phyloP scores from a whole-genome alignment of 768 basidiomycete species.

The Lentinula boryana region DNA sequence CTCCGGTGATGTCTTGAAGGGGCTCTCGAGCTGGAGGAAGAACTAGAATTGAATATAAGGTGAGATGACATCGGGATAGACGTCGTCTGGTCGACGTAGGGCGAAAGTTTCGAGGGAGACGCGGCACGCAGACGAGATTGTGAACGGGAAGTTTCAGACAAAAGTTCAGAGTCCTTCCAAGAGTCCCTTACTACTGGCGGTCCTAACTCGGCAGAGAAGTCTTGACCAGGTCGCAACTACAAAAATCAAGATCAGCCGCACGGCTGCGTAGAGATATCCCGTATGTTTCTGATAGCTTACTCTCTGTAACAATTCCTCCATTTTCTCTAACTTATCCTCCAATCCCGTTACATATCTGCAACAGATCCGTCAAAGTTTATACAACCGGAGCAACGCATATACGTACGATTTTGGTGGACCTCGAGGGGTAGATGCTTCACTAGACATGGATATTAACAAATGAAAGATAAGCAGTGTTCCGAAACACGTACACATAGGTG shows the following conservation, averaged over 20 bases:
- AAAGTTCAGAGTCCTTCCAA: slow-evolving; percentile 37
- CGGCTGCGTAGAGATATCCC: no score
- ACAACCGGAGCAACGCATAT: background rate
- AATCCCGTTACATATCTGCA: slow-evolving; percentile 50
- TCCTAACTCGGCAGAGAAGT: slow-evolving; percentile 60
- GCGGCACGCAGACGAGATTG: slow-evolving; percentile 13
- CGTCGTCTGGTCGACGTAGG: background rate
- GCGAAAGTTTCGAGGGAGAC: slow-evolving; percentile 9
- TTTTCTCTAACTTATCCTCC: slow-evolving; percentile 52
- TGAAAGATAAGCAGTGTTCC: background rate
- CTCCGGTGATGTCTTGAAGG: background rate
- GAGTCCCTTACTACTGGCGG: slow-evolving; percentile 57
- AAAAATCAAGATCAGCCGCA: background rate
- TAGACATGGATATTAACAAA: slow-evolving; percentile 14
- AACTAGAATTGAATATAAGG: background rate
- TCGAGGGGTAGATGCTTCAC: slow-evolving; percentile 60
- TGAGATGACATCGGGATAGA: background rate
- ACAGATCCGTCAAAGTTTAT: background rate
- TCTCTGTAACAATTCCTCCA: slow-evolving; percentile 48
- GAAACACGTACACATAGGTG: slow-evolving; percentile 50
- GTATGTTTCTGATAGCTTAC: slow-evolving; percentile 23
- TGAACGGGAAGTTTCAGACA: slow-evolving; percentile 11
- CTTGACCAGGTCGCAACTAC: slow-evolving; percentile 56
- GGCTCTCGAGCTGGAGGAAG: background rate
- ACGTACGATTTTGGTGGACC: slow-evolving; percentile 66